Percentiles rank a stretch among this genome's conserved stretches.
These are phyloP conservation scores for Bolboschoenoplectus hybrid DNA, from an alignment of 202 grass and related monocot genomes.

Conservation along the genomic window DNA sequence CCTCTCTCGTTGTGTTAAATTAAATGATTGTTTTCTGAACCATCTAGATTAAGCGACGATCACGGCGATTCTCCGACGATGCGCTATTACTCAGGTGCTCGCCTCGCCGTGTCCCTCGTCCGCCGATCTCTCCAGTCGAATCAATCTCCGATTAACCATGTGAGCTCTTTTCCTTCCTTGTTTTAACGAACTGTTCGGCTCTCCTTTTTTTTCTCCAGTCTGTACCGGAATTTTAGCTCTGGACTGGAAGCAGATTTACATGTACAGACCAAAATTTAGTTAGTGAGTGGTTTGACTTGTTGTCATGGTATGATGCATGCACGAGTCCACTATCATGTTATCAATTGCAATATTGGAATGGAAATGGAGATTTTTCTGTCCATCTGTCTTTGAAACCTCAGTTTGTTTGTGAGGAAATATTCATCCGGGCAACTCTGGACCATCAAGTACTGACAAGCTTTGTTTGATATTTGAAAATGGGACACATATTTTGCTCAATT, in stretches of 20 bases:
- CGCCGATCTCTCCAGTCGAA: slow-evolving; percentile 40
- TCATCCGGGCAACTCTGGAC: not conserved
- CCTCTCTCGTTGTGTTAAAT: not conserved
- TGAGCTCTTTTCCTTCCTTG: slow-evolving; percentile 13
- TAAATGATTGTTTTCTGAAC: slow-evolving; percentile 16
- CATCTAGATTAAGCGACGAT: not conserved
- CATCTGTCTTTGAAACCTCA: not conserved
- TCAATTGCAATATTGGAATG: not conserved
- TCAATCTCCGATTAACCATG: slow-evolving; percentile 35
- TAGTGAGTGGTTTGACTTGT: not conserved
- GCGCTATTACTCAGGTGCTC: slow-evolving; percentile 37
- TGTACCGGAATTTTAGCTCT: not conserved
- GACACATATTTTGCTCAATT: not conserved
- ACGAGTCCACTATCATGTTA: too few species aligned
- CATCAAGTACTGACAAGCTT: not conserved
- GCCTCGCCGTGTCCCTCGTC: slow-evolving; percentile 33
- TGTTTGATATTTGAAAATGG: not conserved
- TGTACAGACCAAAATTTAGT: not conserved
- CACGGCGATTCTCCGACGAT: slow-evolving; percentile 37
- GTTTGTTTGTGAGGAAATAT: not conserved
- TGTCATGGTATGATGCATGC: not conserved
- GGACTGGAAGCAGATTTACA: not conserved
- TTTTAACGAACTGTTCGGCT: not conserved
- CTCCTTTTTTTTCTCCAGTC: not conserved
- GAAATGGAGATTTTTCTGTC: not conserved